Evolutionary conservation across 2,329 filamentous ascomycete species (phyloP), one percentile per base, ranked within the genome.

Genomic region (Ilyonectria destructans): DNA sequence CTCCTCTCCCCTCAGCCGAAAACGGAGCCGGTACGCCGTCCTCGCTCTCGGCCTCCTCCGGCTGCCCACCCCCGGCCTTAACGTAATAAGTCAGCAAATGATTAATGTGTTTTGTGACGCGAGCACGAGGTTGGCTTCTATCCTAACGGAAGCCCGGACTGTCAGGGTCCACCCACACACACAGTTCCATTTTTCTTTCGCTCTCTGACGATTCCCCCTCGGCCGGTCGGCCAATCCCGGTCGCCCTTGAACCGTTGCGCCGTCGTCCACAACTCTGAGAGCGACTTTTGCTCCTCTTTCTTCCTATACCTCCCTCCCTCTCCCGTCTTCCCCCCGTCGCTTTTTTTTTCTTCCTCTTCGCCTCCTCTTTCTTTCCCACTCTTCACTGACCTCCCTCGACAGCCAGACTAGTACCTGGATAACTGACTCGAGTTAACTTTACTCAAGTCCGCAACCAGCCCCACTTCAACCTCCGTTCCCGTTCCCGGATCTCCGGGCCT

Each of bases 221-320:
- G 69, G 63, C 74, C 74, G 74, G 67, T 62, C 59, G 61, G 59
- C 74, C 74, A 76, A 76, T 76, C 73, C 67, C 67, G 56, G 67
- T 67, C 67, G 65, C 49, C 68, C 55, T 58, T 67, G 54, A 57
- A 68, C 74, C 71, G 62, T 74, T 75, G 73, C 65, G 71, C 73
- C 71, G 64, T 67, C 62, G 70, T 52, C 58, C 37, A 43, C 35
- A 57, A 61, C 60, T 65, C 52, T 64, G 43, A 58, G 43, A 69
- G 74, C 73, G 71, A 71, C 65, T 66, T 75, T 75, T 72, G 63
- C 37, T 54, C 46, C 54, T 65, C 55, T 57, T 33, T 40, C 45
- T 33, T 46, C 10, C 31, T 61, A 61, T 61, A 64, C 54, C 62
- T 52, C 29, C 29, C 45, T 61, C 19, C 46, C 55, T 66, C 56